Base-by-base conservation (phyloP, 163 green algal genomes). In the Prototheca stagnorum region DNA sequence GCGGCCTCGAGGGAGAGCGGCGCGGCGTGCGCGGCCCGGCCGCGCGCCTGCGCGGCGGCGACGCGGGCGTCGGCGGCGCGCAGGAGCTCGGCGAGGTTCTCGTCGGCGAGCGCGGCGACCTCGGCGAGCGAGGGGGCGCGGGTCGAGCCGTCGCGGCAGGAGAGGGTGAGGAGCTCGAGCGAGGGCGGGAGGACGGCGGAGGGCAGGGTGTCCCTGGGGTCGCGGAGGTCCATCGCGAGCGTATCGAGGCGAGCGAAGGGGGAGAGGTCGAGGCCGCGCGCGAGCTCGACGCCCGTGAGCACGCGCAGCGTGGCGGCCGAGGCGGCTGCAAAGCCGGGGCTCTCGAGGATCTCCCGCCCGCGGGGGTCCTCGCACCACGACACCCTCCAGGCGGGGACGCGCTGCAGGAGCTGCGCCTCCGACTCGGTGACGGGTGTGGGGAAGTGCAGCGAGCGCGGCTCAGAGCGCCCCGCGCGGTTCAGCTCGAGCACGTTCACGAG, bases 401-500 rank as follows among this genome's bases (percentile, higher is more conserved):
- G 19, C 34, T 23, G 34, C 6, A 61, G 37, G 28, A 54, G 36
- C 14, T 20, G 23, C 4, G 39, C 21, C 29, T 61, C 53, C 2
- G 24, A 21, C n/a, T 51, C 33, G 3, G 27, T 45, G 2, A 52
- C 45, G 5, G 53, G 53, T 0, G 53, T 61, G 21, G 54, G 50
- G 46, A 61, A 61, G 46, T 54, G 45, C 34, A 47, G 16, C n/a
- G 20, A 41, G 21, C 39, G 39, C 26, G 54, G 45, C 17, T 53
- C 41, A 4, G 22, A 39, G 20, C 39, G 26, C 29, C 39, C 28
- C 24, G 44, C 37, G 31, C 46, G 39, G 31, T 43, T 31, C 39
- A 61, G 15, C 44, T 60, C 53, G 35, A 60, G 44, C 26, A 60
- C 44, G 20, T 48, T 49, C 28, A 44, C 53, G 0, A 37, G 21